These are phyloP conservation scores for Suzukiozyma palmioleophila DNA, from an alignment of 1,139 yeast genomes.

Conservation along the genomic window DNA sequence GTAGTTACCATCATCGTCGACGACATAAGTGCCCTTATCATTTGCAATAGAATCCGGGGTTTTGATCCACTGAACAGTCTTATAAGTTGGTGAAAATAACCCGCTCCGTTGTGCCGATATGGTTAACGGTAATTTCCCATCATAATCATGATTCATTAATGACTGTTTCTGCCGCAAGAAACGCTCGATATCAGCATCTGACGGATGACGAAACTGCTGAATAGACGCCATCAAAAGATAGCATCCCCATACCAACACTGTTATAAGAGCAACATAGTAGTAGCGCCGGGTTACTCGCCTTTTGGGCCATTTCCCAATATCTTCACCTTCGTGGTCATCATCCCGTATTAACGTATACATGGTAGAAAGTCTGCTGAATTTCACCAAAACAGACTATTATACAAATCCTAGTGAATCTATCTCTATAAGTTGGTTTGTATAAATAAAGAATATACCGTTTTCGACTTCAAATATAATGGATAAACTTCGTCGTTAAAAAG, in stretches of 20 bases:
- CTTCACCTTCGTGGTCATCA: not conserved
- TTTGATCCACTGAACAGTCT: constrained; percentile 64
- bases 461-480: too few species aligned
- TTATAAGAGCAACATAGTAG: constrained; percentile 18
- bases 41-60: constrained; percentile 39
- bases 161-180: constrained; percentile 6
- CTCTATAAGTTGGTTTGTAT: too few species aligned
- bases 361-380: not conserved
- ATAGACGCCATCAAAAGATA: constrained; percentile 28
- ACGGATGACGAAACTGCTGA: constrained; percentile 13
- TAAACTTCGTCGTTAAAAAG: too few species aligned
- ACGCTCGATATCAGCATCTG: constrained; percentile 7
- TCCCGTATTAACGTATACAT: not conserved
- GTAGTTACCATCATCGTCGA: constrained; percentile 31
- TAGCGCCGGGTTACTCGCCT: not conserved
- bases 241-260: constrained; percentile 37
- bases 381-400: too few species aligned
- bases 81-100: constrained; percentile 44
- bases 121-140: constrained; percentile 27
- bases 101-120: constrained; percentile 41
- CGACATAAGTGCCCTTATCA: constrained; percentile 55
- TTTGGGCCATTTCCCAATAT: not conserved
- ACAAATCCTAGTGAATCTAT: too few species aligned
- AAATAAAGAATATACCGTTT: too few species aligned
- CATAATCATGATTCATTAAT: constrained; percentile 11